A percentile compares a stretch with the other conserved stretches of the same genome.
phyloP scores from a whole-genome alignment of 495 filamentous ascomycete genomes.

The Hyaloscypha bicolor region DNA sequence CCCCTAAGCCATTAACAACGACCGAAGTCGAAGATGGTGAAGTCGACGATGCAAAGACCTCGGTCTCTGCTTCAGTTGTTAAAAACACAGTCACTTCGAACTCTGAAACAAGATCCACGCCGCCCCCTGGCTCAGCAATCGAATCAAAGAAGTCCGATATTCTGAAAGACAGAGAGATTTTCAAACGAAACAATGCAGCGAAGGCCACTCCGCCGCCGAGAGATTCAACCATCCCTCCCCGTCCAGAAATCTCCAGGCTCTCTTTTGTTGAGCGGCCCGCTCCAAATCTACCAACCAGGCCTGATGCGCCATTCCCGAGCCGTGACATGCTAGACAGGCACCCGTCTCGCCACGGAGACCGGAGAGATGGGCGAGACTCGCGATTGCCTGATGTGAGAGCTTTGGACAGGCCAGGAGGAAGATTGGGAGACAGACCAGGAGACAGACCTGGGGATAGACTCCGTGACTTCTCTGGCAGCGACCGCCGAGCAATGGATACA shows the following conservation, averaged over 20 bases:
- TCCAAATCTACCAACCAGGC: conserved; percentile 29
- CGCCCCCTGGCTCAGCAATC: conserved; percentile 26
- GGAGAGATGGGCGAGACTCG: conserved; percentile 35
- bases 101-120: conserved; percentile 30
- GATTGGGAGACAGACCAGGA: conserved; percentile 21
- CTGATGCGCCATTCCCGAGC: conserved; percentile 32
- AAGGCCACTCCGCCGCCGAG: conserved; percentile 36
- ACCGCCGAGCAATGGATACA: conserved; percentile 33
- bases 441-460: conserved; percentile 34
- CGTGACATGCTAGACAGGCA: conserved; percentile 33
- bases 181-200: conserved; percentile 38
- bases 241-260: conserved; percentile 30
- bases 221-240: conserved; percentile 30
- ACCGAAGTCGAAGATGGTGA: conserved; percentile 78
- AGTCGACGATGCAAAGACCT: conserved; percentile 64
- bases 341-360: conserved; percentile 29
- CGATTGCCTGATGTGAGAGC: conserved; percentile 31
- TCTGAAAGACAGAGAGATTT: conserved; percentile 34
- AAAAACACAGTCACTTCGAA: neutral
- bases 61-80: conserved; percentile 36
- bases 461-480: conserved; percentile 32
- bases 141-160: conserved; percentile 42
- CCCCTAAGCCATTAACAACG: conserved; percentile 35
- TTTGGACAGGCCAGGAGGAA: conserved; percentile 22
- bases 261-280: conserved; percentile 24